A percentile compares a stretch with the other conserved stretches of the same genome.
Evolutionary conservation across 2,329 filamentous ascomycete species (phyloP).

Genomic region (Pyrenophora teres): DNA sequence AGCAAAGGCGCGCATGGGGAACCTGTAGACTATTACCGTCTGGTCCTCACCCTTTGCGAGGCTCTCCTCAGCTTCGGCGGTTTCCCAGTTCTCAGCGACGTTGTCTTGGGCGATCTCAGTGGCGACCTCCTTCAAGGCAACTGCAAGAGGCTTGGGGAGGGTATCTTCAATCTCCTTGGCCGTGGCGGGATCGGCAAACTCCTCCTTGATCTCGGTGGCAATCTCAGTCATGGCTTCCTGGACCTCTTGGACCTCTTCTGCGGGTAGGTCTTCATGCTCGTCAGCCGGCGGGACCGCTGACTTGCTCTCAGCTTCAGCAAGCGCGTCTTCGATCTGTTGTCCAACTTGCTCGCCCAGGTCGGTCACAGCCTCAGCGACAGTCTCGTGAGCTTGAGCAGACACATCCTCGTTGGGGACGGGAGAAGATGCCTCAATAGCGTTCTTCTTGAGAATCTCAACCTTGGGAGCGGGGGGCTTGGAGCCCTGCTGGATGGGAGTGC

Average conservation of each 20-base stretch:
- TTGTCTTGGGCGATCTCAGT: slow-evolving; percentile 60
- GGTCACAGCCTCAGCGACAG: slow-evolving; percentile 71
- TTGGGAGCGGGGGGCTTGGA: slow-evolving; percentile 37
- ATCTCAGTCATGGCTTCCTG: slow-evolving; percentile 59
- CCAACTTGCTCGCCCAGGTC: slow-evolving; percentile 66
- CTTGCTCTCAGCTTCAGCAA: slow-evolving; percentile 55
- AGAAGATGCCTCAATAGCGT: slow-evolving; percentile 47
- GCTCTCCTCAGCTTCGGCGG: slow-evolving; percentile 73
- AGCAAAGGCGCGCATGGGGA: slow-evolving; percentile 96
- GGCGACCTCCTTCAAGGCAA: slow-evolving; percentile 62
- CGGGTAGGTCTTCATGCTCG: slow-evolving; percentile 38
- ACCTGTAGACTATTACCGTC: slow-evolving; percentile 84
- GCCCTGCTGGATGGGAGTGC: slow-evolving; percentile 36
- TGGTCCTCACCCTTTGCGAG: slow-evolving; percentile 69
- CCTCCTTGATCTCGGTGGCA: slow-evolving; percentile 50
- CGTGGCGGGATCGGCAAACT: slow-evolving; percentile 60
- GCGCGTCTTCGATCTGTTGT: slow-evolving; percentile 67
- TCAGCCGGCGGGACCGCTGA: slow-evolving; percentile 52
- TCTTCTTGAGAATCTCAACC: slow-evolving; percentile 54
- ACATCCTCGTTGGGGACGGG: slow-evolving; percentile 23
- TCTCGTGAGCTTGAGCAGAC: slow-evolving; percentile 56
- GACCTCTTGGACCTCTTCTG: slow-evolving; percentile 60
- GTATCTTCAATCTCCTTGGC: slow-evolving; percentile 59
- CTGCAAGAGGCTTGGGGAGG: slow-evolving; percentile 58
- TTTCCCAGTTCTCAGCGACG: slow-evolving; percentile 90